Evolutionary conservation across 352 stramenopile genomes (phyloP).

Genomic region (Pythium phragmitis): DNA sequence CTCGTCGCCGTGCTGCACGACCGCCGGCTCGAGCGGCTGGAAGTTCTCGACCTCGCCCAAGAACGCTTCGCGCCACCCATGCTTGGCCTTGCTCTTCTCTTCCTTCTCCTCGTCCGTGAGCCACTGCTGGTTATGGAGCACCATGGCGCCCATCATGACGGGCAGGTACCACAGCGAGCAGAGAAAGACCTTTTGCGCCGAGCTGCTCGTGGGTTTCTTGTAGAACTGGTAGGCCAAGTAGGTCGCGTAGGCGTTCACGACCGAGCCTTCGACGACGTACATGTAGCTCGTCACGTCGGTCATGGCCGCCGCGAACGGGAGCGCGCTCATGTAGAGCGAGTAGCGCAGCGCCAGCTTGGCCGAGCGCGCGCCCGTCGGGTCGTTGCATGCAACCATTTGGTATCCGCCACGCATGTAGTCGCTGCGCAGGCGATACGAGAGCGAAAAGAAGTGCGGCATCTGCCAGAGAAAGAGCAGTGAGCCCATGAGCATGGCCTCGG

Average conservation of each 20-base stretch:
- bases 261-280: slow-evolving; percentile 97
- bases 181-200: slow-evolving; percentile 97
- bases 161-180: slow-evolving; percentile 98
- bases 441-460: slow-evolving; percentile 99
- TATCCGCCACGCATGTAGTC: slow-evolving; percentile 92
- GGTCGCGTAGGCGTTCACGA: slow-evolving; percentile 96
- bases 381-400: slow-evolving; percentile 94
- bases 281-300: slow-evolving; percentile 97
- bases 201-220: slow-evolving; percentile 92
- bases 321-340: slow-evolving; percentile 92
- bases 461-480: slow-evolving; percentile 98
- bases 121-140: slow-evolving; percentile 95
- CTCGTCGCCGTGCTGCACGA: slow-evolving; percentile 36
- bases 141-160: slow-evolving; percentile 96
- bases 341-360: slow-evolving; percentile 93
- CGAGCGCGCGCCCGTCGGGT: slow-evolving; percentile 92
- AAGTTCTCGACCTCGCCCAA: slow-evolving; percentile 71
- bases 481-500: slow-evolving; percentile 73
- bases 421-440: slow-evolving; percentile 95
- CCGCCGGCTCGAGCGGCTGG: slow-evolving; percentile 34
- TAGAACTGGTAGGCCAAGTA: slow-evolving; percentile 95
- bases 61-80: slow-evolving; percentile 71
- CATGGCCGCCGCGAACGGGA: slow-evolving; percentile 92
- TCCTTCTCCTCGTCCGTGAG: slow-evolving; percentile 66
- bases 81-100: slow-evolving; percentile 46